Percentiles rank a stretch among this genome's conserved stretches.
These are phyloP conservation scores for Lipomyces starkeyi DNA, from an alignment of 805 yeast species.

Conservation along the genomic window DNA sequence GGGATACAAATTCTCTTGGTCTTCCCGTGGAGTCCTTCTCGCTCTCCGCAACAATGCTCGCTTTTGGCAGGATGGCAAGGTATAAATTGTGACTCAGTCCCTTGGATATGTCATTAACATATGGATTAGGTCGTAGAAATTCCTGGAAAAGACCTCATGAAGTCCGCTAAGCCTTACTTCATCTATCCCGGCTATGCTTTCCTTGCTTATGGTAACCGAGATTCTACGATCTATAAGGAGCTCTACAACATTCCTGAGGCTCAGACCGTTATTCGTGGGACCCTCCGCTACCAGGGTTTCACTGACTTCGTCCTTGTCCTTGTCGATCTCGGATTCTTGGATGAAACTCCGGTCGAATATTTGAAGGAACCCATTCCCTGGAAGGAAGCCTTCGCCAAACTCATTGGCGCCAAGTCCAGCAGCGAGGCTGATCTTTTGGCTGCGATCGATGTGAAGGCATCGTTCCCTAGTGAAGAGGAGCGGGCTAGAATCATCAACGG, in stretches of 20 bases:
- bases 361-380: slow-evolving; percentile 69
- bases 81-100: background rate
- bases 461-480: slow-evolving; percentile 80
- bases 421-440: slow-evolving; percentile 75
- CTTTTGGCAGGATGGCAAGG: slow-evolving; percentile 84
- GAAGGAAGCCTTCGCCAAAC: slow-evolving; percentile 83
- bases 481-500: slow-evolving; percentile 88
- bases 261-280: slow-evolving; percentile 94
- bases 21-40: slow-evolving; percentile 95
- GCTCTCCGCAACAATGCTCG: slow-evolving; percentile 94
- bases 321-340: slow-evolving; percentile 91
- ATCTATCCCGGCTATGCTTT: slow-evolving; percentile 95
- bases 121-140: slow-evolving; percentile 60
- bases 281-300: slow-evolving; percentile 97
- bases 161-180: slow-evolving; percentile 90
- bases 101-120: background rate
- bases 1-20: slow-evolving; percentile 99
- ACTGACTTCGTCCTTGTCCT: slow-evolving; percentile 95
- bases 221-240: slow-evolving; percentile 91
- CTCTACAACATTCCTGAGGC: slow-evolving; percentile 96
- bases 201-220: slow-evolving; percentile 97
- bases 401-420: slow-evolving; percentile 74
- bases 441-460: slow-evolving; percentile 76
- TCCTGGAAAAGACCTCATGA: slow-evolving; percentile 90
- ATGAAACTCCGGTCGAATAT: slow-evolving; percentile 69